Base-by-base conservation (phyloP, 2,329 filamentous ascomycete species). In the Cordyceps fumosorosea region DNA sequence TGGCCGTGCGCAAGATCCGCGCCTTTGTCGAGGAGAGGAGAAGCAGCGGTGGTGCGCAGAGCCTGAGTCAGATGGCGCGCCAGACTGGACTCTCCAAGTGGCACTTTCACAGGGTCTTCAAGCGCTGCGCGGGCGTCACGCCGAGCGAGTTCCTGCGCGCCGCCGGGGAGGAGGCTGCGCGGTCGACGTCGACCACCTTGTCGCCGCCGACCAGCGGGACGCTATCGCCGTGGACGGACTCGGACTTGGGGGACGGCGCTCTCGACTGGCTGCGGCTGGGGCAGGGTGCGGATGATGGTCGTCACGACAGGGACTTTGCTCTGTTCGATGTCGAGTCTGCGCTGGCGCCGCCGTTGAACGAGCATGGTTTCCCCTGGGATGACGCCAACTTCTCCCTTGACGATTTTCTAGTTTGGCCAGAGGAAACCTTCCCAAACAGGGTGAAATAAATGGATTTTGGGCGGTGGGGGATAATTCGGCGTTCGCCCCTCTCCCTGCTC, bases 81-180 rank as follows among this genome's bases (percentile, higher is more conserved):
- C 75, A 76, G 67, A 80, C 80, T 5, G 80, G 80, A 0, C 70
- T 85, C 44, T 84, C 82, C 11, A 81, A 82, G 58, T 80, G 83
- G 71, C 83, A 86, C 67, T 83, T 86, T 56, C 81, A 84, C 66
- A 78, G 83, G 26, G 77, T 83, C 5, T 86, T 86, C 68, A 86
- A 84, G 70, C 79, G 78, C 67, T 78, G 77, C 50, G 78, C 77
- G 18, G 82, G 83, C 8, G 62, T 80, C 48, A 85, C 83, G 50
- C 76, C 76, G 14, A 66, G 64, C 8, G 73, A 73, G 65, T 77
- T 72, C 56, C 54, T 74, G 56, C 66, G 68, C 45, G 52, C 64
- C 48, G 22, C 22, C 34, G 50, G 20, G 12, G 18, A 26, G 42
- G 51, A 32, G n/a, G 56, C 47, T 14, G 24, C 51, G 32, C 18